These are phyloP conservation scores for Talaromyces liani DNA, from an alignment of 495 filamentous ascomycete genomes.

Conservation along the genomic window DNA sequence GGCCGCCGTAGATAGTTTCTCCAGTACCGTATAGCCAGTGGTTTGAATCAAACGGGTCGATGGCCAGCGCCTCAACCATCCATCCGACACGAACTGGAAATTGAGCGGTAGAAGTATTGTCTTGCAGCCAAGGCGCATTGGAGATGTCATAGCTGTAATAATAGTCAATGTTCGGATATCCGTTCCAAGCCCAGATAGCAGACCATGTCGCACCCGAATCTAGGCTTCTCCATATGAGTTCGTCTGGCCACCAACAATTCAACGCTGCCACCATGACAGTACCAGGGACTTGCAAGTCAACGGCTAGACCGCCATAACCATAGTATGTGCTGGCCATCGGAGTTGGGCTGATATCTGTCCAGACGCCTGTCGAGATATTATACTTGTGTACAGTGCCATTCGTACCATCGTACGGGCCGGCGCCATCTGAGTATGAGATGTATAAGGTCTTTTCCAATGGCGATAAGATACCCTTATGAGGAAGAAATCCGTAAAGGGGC, in stretches of 20 bases:
- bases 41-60: conserved; percentile 52
- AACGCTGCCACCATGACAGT: conserved; percentile 47
- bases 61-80: conserved; percentile 57
- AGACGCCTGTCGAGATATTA: conserved; percentile 36
- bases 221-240: conserved; percentile 44
- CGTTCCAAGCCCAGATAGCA: conserved; percentile 42
- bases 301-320: conserved; percentile 48
- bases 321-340: conserved; percentile 30
- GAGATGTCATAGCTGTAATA: conserved; percentile 34
- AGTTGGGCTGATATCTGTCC: conserved; percentile 49
- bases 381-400: conserved; percentile 45
- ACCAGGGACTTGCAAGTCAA: conserved; percentile 47
- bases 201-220: conserved; percentile 49
- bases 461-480: conserved; percentile 49
- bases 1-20: conserved; percentile 45
- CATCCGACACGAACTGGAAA: conserved; percentile 35
- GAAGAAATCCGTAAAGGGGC: conserved; percentile 38
- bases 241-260: conserved; percentile 55
- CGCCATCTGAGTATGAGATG: conserved; percentile 47
- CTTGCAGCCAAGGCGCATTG: conserved; percentile 18
- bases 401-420: conserved; percentile 49
- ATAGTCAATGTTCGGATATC: conserved; percentile 36
- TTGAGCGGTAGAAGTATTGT: conserved; percentile 14
- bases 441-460: conserved; percentile 47
- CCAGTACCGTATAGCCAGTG: conserved; percentile 55